These are phyloP conservation scores for Scleroderma citrinum DNA, from an alignment of 768 basidiomycete species.

Conservation along the genomic window DNA sequence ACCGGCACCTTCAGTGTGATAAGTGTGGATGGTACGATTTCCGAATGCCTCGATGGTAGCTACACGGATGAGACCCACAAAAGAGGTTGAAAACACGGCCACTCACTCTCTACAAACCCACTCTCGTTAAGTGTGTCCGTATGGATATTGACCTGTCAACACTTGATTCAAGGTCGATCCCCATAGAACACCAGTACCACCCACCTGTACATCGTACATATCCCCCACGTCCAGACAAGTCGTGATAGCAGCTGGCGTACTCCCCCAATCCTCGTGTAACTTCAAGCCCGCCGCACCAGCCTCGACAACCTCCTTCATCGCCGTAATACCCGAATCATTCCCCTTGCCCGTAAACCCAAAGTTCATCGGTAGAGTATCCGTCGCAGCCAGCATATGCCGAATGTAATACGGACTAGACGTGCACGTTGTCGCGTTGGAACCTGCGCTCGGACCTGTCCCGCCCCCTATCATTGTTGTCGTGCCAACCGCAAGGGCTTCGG, in stretches of 20 bases:
- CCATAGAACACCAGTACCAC: constrained; percentile 8
- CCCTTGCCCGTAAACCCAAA: constrained; percentile 96
- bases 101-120: constrained; percentile 88
- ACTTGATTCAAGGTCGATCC: constrained; percentile 35
- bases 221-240: constrained; percentile 79
- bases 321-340: constrained; percentile 74
- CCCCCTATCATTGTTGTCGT: constrained; percentile 95
- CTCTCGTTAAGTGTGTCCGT: constrained; percentile 97
- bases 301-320: constrained; percentile 73
- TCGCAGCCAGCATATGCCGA: constrained; percentile 85
- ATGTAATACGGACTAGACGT: constrained; percentile 90
- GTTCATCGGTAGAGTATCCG: constrained; percentile 86
- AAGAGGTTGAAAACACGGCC: constrained; percentile 3
- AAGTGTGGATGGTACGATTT: constrained; percentile 90
- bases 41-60: constrained; percentile 89
- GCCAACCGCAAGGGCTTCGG: constrained; percentile 76
- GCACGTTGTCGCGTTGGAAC: constrained; percentile 88
- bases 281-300: constrained; percentile 90
- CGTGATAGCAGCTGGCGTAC: constrained; percentile 76
- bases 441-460: constrained; percentile 89
- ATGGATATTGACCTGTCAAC: constrained; percentile 62
- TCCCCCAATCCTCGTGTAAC: constrained; percentile 97
- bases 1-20: constrained; percentile 96
- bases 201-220: constrained; percentile 88
- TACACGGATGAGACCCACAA: constrained; percentile 23